phyloP scores from a whole-genome alignment of 495 filamentous ascomycete genomes.

The Staphylotrichum longicolle region DNA sequence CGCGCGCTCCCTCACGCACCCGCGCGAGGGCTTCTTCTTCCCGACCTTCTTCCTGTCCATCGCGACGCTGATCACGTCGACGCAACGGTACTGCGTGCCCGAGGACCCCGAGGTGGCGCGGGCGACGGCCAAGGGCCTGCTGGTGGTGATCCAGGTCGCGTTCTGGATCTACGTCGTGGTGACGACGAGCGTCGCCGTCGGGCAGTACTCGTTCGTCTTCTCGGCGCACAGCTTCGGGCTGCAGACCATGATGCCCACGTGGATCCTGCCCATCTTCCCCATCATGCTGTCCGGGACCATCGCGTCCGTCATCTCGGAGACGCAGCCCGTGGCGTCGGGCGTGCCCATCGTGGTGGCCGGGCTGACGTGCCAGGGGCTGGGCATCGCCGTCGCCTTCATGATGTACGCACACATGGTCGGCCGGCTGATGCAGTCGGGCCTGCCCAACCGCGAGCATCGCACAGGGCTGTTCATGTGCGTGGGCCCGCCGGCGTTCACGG shows the following conservation, averaged over 20 bases:
- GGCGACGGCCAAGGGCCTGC: constrained; percentile 33
- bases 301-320: constrained; percentile 44
- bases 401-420: constrained; percentile 62
- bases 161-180: constrained; percentile 55
- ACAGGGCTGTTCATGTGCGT: constrained; percentile 72
- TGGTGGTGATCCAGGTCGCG: constrained; percentile 40
- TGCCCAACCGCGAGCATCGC: constrained; percentile 49
- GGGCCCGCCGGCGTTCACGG: constrained; percentile 64
- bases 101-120: constrained; percentile 36
- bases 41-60: constrained; percentile 65
- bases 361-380: constrained; percentile 54
- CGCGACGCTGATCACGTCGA: constrained; percentile 61
- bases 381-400: constrained; percentile 48
- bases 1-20: constrained; percentile 55
- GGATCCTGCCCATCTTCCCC: constrained; percentile 59
- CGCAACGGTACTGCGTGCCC: constrained; percentile 55
- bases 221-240: constrained; percentile 36
- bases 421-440: constrained; percentile 59
- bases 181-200: constrained; percentile 47
- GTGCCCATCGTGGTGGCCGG: constrained; percentile 51
- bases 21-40: constrained; percentile 66
- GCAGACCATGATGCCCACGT: constrained; percentile 53
- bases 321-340: constrained; percentile 43
- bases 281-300: constrained; percentile 55
- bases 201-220: constrained; percentile 55